phyloP scores from a whole-genome alignment of 352 stramenopile species.

The Globisporangium echinulatum region DNA sequence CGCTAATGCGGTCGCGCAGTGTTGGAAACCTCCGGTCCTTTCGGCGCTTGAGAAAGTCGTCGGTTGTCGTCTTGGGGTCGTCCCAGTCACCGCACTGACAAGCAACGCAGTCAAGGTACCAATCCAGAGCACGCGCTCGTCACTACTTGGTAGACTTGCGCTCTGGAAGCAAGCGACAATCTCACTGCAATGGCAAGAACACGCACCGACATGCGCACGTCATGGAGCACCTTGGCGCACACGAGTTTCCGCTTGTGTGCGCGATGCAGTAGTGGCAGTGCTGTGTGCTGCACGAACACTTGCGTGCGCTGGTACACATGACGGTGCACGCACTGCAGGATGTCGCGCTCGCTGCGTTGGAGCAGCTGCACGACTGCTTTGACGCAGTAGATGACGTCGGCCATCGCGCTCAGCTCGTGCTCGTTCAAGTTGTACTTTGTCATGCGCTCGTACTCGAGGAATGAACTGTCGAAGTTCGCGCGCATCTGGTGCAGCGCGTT shows the following conservation, averaged over 20 bases:
- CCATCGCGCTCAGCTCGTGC: constrained; percentile 50
- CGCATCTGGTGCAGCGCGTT: constrained; percentile 21
- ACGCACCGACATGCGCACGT: constrained; percentile 56
- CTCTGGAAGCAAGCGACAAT: background rate
- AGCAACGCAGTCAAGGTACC: background rate
- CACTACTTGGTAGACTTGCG: too few relatives aligned
- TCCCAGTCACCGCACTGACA: constrained; percentile 53
- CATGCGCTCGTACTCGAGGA: constrained; percentile 62
- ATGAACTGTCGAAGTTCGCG: constrained; percentile 22
- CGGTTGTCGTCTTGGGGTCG: constrained; percentile 22
- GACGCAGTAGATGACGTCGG: constrained; percentile 56
- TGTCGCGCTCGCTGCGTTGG: constrained; percentile 15
- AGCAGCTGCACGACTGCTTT: constrained; percentile 62
- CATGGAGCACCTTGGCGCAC: constrained; percentile 60
- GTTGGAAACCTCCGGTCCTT: constrained; percentile 38
- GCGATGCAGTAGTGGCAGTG: constrained; percentile 73
- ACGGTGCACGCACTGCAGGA: constrained; percentile 39
- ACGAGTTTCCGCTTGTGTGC: constrained; percentile 79
- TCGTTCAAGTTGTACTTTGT: constrained; percentile 65
- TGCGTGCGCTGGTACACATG: constrained; percentile 65
- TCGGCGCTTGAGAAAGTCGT: constrained; percentile 49
- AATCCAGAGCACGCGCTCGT: too few relatives aligned
- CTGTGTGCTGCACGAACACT: constrained; percentile 63
- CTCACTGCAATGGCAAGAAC: background rate
- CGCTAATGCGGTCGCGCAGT: constrained; percentile 20